Percentiles rank a stretch among this genome's conserved stretches.
phyloP scores from a whole-genome alignment of 805 yeast genomes.

The Starmerella cellae region DNA sequence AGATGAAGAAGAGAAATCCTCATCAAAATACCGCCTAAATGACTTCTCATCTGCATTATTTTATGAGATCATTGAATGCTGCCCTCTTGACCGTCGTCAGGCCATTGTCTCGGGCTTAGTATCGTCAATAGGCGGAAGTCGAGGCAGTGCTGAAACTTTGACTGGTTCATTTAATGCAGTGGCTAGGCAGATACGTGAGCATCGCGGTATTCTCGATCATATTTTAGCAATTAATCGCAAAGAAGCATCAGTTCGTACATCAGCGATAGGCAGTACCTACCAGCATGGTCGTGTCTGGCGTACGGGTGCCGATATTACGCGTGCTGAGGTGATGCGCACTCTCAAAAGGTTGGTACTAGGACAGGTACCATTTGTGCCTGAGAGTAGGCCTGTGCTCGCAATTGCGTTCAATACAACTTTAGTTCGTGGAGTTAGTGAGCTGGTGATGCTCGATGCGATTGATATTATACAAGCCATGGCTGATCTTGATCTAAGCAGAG shows the following conservation, averaged over 20 bases:
- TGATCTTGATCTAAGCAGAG: slow-evolving; percentile 2
- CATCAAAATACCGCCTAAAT: neutral
- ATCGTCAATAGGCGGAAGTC: slow-evolving; percentile 11
- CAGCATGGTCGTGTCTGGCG: neutral
- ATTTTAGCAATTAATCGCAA: neutral
- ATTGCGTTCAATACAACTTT: slow-evolving; percentile 46
- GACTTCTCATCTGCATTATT: neutral
- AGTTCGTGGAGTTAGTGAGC: slow-evolving; percentile 34
- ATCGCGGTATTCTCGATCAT: neutral
- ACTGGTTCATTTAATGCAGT: slow-evolving; percentile 2
- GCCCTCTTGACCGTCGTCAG: neutral
- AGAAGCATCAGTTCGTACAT: neutral
- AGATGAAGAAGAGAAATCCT: neutral
- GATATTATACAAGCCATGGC: slow-evolving; percentile 9
- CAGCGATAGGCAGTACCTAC: neutral
- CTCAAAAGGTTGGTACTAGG: slow-evolving; percentile 3
- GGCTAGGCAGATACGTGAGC: neutral
- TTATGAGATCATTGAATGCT: neutral
- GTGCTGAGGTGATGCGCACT: slow-evolving; percentile 2
- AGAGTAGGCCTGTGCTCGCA: slow-evolving; percentile 27
- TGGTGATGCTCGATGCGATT: slow-evolving; percentile 7
- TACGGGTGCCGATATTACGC: neutral
- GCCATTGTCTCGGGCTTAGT: slow-evolving; percentile 16
- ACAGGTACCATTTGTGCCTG: neutral
- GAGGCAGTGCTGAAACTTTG: slow-evolving; percentile 3